A percentile compares a stretch with the other conserved stretches of the same genome.
Evolutionary conservation across 2,329 filamentous ascomycete species (phyloP).

Genomic region (Colletotrichum shisoi): DNA sequence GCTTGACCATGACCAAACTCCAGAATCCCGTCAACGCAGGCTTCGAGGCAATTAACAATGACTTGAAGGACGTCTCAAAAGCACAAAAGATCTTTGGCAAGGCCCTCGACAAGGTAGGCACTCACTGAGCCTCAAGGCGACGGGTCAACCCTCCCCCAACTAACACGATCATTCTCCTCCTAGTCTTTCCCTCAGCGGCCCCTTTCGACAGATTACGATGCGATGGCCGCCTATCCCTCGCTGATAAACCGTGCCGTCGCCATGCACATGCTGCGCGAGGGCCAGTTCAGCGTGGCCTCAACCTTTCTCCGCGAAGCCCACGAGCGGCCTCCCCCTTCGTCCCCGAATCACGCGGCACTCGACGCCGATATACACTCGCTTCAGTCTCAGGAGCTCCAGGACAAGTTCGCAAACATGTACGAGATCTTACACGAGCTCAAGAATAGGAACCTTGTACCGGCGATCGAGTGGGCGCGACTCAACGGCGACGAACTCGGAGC

Average conservation of each 20-base stretch:
- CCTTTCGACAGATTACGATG: slow-evolving; percentile 81
- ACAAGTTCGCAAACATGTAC: slow-evolving; percentile 90
- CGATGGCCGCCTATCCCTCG: slow-evolving; percentile 74
- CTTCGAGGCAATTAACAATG: slow-evolving; percentile 80
- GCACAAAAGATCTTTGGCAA: slow-evolving; percentile 85
- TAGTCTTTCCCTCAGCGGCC: slow-evolving; percentile 59
- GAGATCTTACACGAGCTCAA: slow-evolving; percentile 82
- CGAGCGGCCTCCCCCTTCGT: slow-evolving; percentile 47
- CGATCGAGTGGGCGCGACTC: slow-evolving; percentile 83
- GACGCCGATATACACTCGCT: slow-evolving; percentile 62
- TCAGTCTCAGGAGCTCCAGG: slow-evolving; percentile 73
- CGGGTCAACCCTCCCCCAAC: not conserved
- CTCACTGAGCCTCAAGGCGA: not conserved
- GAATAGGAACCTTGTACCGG: slow-evolving; percentile 76
- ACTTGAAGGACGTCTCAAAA: slow-evolving; percentile 83
- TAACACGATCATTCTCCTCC: slow-evolving; percentile 41
- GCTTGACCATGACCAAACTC: slow-evolving; percentile 79
- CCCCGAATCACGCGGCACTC: slow-evolving; percentile 32
- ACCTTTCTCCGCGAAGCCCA: slow-evolving; percentile 80
- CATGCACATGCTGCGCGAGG: slow-evolving; percentile 91
- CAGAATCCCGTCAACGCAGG: slow-evolving; percentile 84
- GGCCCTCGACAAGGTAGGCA: slow-evolving; percentile 77
- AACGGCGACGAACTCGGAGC: slow-evolving; percentile 77
- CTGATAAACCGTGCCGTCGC: slow-evolving; percentile 93
- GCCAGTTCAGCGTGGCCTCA: slow-evolving; percentile 86